phyloP scores from a whole-genome alignment of 352 stramenopile genomes.

The Phytopythium mirpurense region DNA sequence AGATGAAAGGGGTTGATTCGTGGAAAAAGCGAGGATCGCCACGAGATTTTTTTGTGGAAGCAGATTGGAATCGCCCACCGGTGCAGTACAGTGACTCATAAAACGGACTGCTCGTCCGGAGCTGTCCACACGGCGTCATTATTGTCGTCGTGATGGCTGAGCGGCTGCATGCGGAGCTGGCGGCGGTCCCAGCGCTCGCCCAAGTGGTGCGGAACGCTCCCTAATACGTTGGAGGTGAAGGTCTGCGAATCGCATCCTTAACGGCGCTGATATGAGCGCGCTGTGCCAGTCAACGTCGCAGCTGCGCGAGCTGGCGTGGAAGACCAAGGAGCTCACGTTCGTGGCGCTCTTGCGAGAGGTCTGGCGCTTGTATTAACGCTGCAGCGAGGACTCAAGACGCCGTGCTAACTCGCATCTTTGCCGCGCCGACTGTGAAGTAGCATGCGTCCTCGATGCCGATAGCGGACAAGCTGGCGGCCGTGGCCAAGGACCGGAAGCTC shows the following conservation, averaged over 20 bases:
- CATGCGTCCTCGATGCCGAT: conserved; percentile 35
- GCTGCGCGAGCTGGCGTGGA: conserved; percentile 41
- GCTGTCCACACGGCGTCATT: no score
- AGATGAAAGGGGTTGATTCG: conserved; percentile 1
- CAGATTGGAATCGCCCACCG: no score
- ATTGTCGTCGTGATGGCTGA: conserved; percentile 11
- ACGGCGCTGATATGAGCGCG: no score
- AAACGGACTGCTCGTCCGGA: no score
- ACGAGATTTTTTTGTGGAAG: conserved; percentile 1
- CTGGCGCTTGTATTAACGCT: neutral
- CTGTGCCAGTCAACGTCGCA: conserved; percentile 31
- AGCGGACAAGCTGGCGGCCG: conserved; percentile 24
- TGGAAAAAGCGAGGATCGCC: neutral
- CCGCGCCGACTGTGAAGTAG: conserved; percentile 10
- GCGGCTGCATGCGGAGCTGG: conserved; percentile 25
- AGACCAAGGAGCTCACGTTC: conserved; percentile 37
- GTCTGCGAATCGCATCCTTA: no score
- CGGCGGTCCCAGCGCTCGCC: conserved; percentile 23
- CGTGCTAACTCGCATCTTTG: neutral
- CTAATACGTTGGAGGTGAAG: no score
- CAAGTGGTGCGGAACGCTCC: conserved; percentile 16
- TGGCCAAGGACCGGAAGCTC: conserved; percentile 27
- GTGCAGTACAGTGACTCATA: no score
- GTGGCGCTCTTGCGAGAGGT: conserved; percentile 52
- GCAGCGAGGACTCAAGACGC: neutral